phyloP scores from a whole-genome alignment of 352 stramenopile genomes.

The Phytopythium sindhum region DNA sequence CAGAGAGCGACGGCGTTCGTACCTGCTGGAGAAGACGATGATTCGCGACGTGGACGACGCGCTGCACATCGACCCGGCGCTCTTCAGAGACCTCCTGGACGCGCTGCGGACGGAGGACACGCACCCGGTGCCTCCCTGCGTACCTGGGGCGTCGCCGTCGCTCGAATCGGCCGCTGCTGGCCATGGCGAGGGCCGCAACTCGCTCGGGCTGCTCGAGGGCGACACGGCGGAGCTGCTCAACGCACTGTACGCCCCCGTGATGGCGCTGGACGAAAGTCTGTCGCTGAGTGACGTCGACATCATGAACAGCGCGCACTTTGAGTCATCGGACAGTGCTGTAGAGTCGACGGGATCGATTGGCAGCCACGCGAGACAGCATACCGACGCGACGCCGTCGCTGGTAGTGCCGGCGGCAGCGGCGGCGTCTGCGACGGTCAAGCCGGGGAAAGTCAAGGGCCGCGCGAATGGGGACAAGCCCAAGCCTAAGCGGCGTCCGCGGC shows the following conservation, averaged over 20 bases:
- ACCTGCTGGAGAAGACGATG: background rate
- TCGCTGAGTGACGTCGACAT: background rate
- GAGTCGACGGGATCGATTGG: too few relatives aligned
- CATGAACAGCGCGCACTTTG: background rate
- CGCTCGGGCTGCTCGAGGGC: slow-evolving; percentile 10
- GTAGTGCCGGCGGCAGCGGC: background rate
- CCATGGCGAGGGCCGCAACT: background rate
- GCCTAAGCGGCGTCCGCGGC: background rate
- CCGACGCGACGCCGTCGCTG: background rate
- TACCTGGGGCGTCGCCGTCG: background rate
- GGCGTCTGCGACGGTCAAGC: background rate
- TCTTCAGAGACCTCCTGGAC: background rate
- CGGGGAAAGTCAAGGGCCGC: background rate
- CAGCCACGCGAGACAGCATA: background rate
- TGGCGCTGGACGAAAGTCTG: slow-evolving; percentile 25
- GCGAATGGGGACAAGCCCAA: background rate
- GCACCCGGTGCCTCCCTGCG: background rate
- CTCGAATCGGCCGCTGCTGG: background rate
- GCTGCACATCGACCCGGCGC: background rate
- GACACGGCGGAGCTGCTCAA: slow-evolving; percentile 20
- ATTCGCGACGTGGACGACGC: background rate
- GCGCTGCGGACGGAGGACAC: background rate
- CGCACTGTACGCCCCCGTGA: slow-evolving; percentile 16
- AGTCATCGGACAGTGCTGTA: background rate
- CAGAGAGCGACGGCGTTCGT: background rate